Conservation (phyloP, 2,329 filamentous ascomycete genomes). For the Phyllosticta citribraziliensis region DNA sequence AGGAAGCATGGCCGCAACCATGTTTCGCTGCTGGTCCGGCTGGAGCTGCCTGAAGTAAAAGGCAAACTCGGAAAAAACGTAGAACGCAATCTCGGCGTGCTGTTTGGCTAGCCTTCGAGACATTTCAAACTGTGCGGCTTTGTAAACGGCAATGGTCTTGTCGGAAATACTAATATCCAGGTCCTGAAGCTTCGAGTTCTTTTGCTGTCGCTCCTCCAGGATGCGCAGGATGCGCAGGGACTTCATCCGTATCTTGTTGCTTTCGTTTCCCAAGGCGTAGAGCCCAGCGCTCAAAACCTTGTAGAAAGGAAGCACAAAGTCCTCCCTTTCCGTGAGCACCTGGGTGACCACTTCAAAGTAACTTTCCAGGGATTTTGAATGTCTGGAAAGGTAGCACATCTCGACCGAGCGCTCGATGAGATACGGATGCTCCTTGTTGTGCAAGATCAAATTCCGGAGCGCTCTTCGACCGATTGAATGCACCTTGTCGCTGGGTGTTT, state of each 20-base stretch:
- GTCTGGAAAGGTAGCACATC: constrained; percentile 77
- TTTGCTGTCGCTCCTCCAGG: constrained; percentile 72
- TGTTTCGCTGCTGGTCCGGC: constrained; percentile 76
- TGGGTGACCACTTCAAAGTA: constrained; percentile 91
- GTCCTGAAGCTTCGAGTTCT: constrained; percentile 86
- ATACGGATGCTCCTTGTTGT: constrained; percentile 80
- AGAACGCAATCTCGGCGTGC: constrained; percentile 80
- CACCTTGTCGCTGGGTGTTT: constrained; percentile 80
- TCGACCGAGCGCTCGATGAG: constrained; percentile 83
- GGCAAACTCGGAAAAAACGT: constrained; percentile 93
- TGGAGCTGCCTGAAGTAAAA: constrained; percentile 83
- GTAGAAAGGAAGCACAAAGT: constrained; percentile 82
- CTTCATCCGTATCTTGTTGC: constrained; percentile 79
- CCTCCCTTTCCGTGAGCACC: constrained; percentile 72
- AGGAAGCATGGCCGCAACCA: constrained; percentile 86
- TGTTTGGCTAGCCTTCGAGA: constrained; percentile 83
- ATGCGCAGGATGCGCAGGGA: constrained; percentile 71
- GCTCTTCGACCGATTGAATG: constrained; percentile 83
- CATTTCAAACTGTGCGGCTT: constrained; percentile 92
- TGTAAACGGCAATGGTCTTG: constrained; percentile 97
- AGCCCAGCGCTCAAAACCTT: constrained; percentile 79
- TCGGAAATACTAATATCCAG: constrained; percentile 98
- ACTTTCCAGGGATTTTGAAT: constrained; percentile 77
- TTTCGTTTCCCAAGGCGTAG: constrained; percentile 86
- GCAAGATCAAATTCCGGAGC: constrained; percentile 76